Conservation (phyloP, 2,329 filamentous ascomycete species). For the Thielaviopsis cerberus region DNA sequence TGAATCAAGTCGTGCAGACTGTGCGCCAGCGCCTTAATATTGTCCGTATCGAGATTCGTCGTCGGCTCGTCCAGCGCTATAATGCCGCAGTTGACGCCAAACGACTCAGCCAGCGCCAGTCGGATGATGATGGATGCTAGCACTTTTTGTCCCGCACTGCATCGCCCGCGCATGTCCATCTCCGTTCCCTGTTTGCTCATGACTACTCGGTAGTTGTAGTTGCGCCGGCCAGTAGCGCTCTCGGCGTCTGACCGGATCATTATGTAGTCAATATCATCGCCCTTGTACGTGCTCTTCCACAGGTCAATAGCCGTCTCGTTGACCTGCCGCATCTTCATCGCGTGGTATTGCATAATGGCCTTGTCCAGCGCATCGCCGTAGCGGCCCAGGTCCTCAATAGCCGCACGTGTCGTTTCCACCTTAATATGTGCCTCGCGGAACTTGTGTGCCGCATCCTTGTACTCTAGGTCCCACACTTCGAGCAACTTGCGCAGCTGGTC, state of each 20-base stretch:
- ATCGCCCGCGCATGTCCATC: conserved; percentile 98
- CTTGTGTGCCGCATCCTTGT: conserved; percentile 59
- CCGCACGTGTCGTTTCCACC: conserved; percentile 79
- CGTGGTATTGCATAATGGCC: conserved; percentile 93
- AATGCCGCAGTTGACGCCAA: conserved; percentile 85
- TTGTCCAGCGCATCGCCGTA: conserved; percentile 77
- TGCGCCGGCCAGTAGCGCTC: conserved; percentile 50
- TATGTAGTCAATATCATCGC: conserved; percentile 92
- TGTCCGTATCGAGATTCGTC: conserved; percentile 87
- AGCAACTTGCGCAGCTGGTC: conserved; percentile 55
- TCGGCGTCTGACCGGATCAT: conserved; percentile 86
- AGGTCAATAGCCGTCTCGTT: conserved; percentile 87
- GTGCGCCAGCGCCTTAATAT: conserved; percentile 74
- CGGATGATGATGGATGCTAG: conserved; percentile 95
- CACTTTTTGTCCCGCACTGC: conserved; percentile 90
- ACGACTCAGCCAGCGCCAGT: conserved; percentile 85
- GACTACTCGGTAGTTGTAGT: conserved; percentile 91
- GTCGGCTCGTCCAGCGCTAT: conserved; percentile 96
- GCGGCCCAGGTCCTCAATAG: conserved; percentile 71
- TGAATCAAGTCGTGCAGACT: conserved; percentile 77
- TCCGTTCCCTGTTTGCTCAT: conserved; percentile 96
- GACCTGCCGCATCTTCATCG: conserved; percentile 94
- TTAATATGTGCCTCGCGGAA: conserved; percentile 81
- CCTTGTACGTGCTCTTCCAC: conserved; percentile 94
- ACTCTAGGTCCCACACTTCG: conserved; percentile 67